Evolutionary conservation across 2,329 filamentous ascomycete genomes (phyloP), one percentile per base, ranked within the genome.

Genomic region (Aspergillus awamori): DNA sequence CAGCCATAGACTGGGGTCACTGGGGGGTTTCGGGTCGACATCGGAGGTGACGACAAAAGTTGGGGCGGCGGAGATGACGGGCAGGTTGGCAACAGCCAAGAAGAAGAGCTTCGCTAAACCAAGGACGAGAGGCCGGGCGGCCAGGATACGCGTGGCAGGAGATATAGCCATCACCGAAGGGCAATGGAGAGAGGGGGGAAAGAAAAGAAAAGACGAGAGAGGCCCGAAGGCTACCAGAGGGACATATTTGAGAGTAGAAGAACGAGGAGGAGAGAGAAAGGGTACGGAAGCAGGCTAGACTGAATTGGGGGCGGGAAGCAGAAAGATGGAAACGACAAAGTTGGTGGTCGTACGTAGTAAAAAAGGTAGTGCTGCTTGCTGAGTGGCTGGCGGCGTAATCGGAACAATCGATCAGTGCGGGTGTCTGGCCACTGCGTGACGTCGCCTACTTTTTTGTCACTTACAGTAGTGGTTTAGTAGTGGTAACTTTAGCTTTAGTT

Each of bases 1-100:
- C 49, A 94, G 81, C 90, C 91, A 96, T 67, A 96, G 80, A 54
- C 85, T 84, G 7, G 87, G 84, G 63, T 89, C 88, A 24, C 84
- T 80, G 7, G 79, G 76, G 58, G 87, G 81, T 63, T 83, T 81
- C 38, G 79, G 81, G 58, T 82, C 76, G 49, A 82, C 77, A 62
- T 63, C 61, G 36, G 55, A 61, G 66, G 57, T 63, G 59, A 36
- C 49, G 61, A 58, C 57, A 59, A 57, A 66, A 57, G 61, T 62
- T 63, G 80, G 80, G 22, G 75, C 74, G 53, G 75, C 78, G 54
- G 73, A 69, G 45, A 77, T 65, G 39, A 78, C 62, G 8, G 80
- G 77, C 36, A 81, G 59, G 54, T 78, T 74, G 6, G 71, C 66
- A 45, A 79, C 59, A 15, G 72, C 65, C 52, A 80, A 67, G 56